Conservation (phyloP, 495 filamentous ascomycete species). For the Rhizodiscina lignyota region DNA sequence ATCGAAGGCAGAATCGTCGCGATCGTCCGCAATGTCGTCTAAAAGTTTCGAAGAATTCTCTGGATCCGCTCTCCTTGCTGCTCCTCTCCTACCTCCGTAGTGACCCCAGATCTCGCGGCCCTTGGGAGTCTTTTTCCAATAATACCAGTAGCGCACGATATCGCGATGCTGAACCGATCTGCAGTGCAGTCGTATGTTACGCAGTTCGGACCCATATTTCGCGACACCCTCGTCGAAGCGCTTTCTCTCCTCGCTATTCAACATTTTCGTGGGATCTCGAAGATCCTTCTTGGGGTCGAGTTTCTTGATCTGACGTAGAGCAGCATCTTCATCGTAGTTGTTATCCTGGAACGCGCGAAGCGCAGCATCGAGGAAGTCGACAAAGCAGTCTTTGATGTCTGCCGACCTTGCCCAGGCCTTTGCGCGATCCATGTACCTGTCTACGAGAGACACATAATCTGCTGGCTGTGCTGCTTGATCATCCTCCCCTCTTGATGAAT, state of each 20-base stretch:
- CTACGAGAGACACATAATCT: constrained; percentile 36
- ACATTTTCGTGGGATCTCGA: constrained; percentile 44
- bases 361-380: constrained; percentile 50
- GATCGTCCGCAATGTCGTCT: constrained; percentile 83
- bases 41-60: constrained; percentile 54
- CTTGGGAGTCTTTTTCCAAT: constrained; percentile 91
- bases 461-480: constrained; percentile 21
- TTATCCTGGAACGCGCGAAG: constrained; percentile 54
- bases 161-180: constrained; percentile 60
- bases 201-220: constrained; percentile 82
- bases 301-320: constrained; percentile 54
- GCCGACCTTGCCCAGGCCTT: constrained; percentile 17
- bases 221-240: constrained; percentile 84
- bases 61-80: constrained; percentile 60
- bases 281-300: constrained; percentile 57
- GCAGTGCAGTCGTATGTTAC: constrained; percentile 68
- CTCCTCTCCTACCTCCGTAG: constrained; percentile 70
- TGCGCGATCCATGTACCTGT: constrained; percentile 58
- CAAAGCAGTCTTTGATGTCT: background rate
- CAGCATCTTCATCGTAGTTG: constrained; percentile 50
- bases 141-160: constrained; percentile 74
- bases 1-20: constrained; percentile 94
- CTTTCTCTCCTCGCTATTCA: constrained; percentile 63
- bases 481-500: constrained; percentile 37
- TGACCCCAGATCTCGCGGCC: constrained; percentile 81